Evolutionary conservation across 441 rosid species (phyloP), one percentile per base, ranked within the genome.

Genomic region (Arabidopsis hybrid): DNA sequence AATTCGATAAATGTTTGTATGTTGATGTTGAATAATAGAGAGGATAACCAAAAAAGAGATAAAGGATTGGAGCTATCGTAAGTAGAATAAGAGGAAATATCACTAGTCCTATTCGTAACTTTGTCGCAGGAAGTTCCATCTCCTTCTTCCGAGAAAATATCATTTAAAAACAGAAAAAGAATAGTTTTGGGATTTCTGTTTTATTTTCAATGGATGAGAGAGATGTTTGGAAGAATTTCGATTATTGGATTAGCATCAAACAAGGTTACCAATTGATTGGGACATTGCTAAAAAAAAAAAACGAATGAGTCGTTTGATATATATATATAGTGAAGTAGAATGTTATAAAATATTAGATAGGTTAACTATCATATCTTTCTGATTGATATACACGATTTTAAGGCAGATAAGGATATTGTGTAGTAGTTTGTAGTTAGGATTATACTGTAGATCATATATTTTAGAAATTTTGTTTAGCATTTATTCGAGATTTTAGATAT

Each of bases 41-140:
- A 59, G 80, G 79, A 67, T 75, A 75, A 26, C 85, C 79, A 31
- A 81, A 55, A 13, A 82, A 61, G 53, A 89, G 87, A 64, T 78
- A 85, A 39, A 79, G 66, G 11, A 88, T 81, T 64, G 93, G 88
- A 69, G 85, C 69, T 64, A 84, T 14, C 36, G 88, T 65, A 35
- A 87, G 85, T 53, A 89, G 70, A 68, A 80, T 14, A 8, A 88
- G 73, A 65, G 82, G 73, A 10, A 74, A 45, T 47, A 87, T 46
- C 45, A 71, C 57, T n/a, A 82, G 12, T 4, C 78, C 68, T 51
- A 32, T 67, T 34, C 78, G 61, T 60, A 60, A 45, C 10, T 46
- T 73, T 46, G 71, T 73, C 26, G 57, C 10, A 4, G 43, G 42
- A 56, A 57, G 26, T 74, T 67, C 68, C 78, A 74, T 74, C 31